A percentile compares a stretch with the other conserved stretches of the same genome.
Conservation (phyloP, 352 stramenopile genomes). For the Bremia lactucae region DNA sequence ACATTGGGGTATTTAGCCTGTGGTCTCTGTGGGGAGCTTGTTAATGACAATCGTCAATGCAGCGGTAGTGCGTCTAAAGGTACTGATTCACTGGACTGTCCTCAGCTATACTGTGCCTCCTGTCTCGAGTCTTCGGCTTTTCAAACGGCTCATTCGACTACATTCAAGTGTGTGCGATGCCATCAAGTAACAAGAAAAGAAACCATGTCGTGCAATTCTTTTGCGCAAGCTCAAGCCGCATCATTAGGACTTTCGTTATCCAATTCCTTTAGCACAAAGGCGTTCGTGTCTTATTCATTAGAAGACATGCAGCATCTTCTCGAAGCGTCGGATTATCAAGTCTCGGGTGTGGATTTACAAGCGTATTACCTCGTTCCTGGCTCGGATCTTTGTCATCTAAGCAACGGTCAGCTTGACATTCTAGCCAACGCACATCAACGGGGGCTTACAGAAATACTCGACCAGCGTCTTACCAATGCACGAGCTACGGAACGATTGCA, state of each 20-base stretch:
- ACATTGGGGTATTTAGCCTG: slow-evolving; percentile 47
- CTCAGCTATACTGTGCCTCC: slow-evolving; percentile 58
- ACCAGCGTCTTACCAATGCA: slow-evolving; percentile 45
- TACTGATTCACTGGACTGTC: slow-evolving; percentile 22
- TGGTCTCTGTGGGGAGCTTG: slow-evolving; percentile 62
- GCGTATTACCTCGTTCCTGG: slow-evolving; percentile 42
- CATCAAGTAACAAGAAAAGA: slow-evolving; percentile 26
- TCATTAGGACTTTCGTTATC: slow-evolving; percentile 37
- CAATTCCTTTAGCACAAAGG: slow-evolving; percentile 2
- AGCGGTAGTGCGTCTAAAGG: slow-evolving; percentile 6
- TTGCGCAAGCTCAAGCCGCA: slow-evolving; percentile 53
- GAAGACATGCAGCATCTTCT: slow-evolving; percentile 42
- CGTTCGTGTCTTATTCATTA: slow-evolving; percentile 16
- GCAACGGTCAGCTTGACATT: slow-evolving; percentile 68
- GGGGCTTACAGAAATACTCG: slow-evolving; percentile 48
- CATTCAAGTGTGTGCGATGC: slow-evolving; percentile 49
- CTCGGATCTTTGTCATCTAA: slow-evolving; percentile 35
- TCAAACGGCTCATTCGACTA: slow-evolving; percentile 9
- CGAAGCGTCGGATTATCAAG: slow-evolving; percentile 23
- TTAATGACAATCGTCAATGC: slow-evolving; percentile 70
- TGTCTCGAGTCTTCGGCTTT: slow-evolving; percentile 34
- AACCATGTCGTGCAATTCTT: slow-evolving; percentile 45
- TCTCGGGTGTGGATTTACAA: slow-evolving; percentile 31
- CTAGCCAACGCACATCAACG: slow-evolving; percentile 49
- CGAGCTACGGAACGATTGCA: slow-evolving; percentile 49